A percentile compares a stretch with the other conserved stretches of the same genome.
phyloP scores from a whole-genome alignment of 2,329 filamentous ascomycete species.

The Neonectria sp. region DNA sequence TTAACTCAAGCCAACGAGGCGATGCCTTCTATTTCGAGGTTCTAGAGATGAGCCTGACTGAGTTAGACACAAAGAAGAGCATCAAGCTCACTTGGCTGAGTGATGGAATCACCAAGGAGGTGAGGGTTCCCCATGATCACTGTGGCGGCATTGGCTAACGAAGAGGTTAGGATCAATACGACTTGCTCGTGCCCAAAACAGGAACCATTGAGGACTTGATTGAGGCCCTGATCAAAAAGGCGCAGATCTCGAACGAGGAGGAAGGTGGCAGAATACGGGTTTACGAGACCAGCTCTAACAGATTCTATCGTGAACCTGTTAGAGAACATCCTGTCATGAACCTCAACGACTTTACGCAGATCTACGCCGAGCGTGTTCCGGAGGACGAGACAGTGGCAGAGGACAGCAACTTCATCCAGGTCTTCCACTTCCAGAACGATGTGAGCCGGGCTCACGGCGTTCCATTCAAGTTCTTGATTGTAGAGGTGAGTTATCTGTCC shows the following conservation, averaged over 20 bases:
- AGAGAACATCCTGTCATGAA: conserved; percentile 81
- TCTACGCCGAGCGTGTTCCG: conserved; percentile 87
- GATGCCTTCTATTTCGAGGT: conserved; percentile 94
- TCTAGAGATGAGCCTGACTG: conserved; percentile 92
- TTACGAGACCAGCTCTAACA: conserved; percentile 86
- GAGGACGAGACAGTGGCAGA: conserved; percentile 76
- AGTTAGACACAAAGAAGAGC: conserved; percentile 92
- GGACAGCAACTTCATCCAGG: conserved; percentile 76
- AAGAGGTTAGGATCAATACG: conserved; percentile 75
- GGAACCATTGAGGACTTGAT: conserved; percentile 86
- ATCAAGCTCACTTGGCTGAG: conserved; percentile 88
- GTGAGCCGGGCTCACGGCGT: conserved; percentile 86
- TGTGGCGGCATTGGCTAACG: conserved; percentile 6
- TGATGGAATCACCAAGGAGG: conserved; percentile 93
- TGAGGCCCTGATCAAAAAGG: conserved; percentile 83
- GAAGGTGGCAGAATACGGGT: conserved; percentile 81
- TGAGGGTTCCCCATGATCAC: conserved; percentile 55
- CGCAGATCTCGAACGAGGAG: conserved; percentile 80
- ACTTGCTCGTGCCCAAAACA: conserved; percentile 90
- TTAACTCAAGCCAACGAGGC: conserved; percentile 77
- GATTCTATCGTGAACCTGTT: conserved; percentile 84
- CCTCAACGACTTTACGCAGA: conserved; percentile 86
- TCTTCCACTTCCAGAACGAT: conserved; percentile 95
- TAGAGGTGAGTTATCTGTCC: conserved; percentile 72
- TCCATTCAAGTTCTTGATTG: conserved; percentile 91